Conservation (phyloP, 1,284 basidiomycete genomes). For the Rugosomyces carneus region DNA sequence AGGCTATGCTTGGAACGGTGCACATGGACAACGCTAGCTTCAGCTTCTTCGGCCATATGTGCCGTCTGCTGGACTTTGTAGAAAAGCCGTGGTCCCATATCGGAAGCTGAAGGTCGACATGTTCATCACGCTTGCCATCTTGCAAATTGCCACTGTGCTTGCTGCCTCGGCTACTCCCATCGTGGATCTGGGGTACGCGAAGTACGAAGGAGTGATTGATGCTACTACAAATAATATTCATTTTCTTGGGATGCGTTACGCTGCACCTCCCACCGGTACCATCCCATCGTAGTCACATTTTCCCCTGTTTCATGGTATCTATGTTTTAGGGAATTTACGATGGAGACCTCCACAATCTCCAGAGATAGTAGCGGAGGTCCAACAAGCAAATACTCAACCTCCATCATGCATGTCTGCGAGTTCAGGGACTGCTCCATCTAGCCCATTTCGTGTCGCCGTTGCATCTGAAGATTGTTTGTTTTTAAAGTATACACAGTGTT, state of each 20-base stretch:
- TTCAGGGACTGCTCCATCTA: constrained; percentile 17
- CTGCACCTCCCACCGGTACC: constrained; percentile 17
- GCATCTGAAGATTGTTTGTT: constrained; percentile 37
- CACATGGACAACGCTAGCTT: background rate
- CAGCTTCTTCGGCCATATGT: background rate
- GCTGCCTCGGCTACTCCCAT: constrained; percentile 1
- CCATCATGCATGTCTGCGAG: constrained; percentile 24
- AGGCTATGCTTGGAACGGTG: background rate
- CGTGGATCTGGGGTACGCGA: constrained; percentile 18
- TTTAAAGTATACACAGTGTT: constrained; percentile 27
- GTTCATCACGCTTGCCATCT: background rate
- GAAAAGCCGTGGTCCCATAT: background rate
- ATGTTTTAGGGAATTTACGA: constrained; percentile 22
- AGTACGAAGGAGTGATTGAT: constrained; percentile 16
- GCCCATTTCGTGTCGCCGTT: constrained; percentile 17
- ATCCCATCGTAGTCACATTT: background rate
- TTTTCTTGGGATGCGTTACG: constrained; percentile 19
- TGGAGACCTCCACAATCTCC: constrained; percentile 30
- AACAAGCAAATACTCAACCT: constrained; percentile 26
- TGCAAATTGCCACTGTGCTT: background rate
- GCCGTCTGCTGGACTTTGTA: background rate
- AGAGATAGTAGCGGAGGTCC: constrained; percentile 22
- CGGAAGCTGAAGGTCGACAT: background rate
- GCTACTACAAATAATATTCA: constrained; percentile 10
- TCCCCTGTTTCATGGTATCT: background rate